phyloP scores from a whole-genome alignment of 371 early-diverging fungal genomes.

The Catenaria anguillulae region DNA sequence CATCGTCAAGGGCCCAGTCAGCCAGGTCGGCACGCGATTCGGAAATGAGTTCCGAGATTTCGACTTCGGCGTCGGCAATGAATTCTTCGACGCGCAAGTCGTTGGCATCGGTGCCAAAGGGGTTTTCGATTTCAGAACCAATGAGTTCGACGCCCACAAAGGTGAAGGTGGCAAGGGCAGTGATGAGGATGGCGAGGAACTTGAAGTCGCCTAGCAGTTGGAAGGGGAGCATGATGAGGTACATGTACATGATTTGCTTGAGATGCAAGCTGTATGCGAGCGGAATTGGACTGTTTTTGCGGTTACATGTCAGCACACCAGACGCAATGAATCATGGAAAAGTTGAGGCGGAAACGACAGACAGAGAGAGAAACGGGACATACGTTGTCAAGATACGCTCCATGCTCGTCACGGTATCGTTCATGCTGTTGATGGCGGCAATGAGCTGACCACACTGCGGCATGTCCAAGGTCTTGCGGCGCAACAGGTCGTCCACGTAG shows the following conservation, averaged over 20 bases:
- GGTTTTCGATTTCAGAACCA: constrained; percentile 17
- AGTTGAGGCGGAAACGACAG: too few relatives aligned
- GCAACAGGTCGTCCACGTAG: background rate
- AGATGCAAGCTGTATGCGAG: constrained; percentile 28
- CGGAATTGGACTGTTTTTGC: background rate
- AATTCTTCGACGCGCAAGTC: background rate
- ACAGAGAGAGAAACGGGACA: background rate
- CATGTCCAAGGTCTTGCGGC: background rate
- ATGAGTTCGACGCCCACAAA: constrained; percentile 55
- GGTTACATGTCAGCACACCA: too few relatives aligned
- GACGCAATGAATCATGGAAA: too few relatives aligned
- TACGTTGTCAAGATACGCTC: constrained; percentile 58
- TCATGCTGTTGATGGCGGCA: constrained; percentile 8
- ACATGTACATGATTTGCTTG: constrained; percentile 49
- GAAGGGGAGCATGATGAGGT: constrained; percentile 46
- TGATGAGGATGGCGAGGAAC: constrained; percentile 30
- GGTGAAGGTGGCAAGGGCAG: constrained; percentile 45
- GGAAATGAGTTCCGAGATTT: background rate
- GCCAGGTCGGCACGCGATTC: background rate
- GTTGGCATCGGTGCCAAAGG: constrained; percentile 4
- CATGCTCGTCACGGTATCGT: constrained; percentile 49
- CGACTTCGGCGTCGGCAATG: background rate
- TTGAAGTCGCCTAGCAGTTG: constrained; percentile 33
- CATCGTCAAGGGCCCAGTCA: background rate
- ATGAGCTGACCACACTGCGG: background rate